Evolutionary conservation across 768 basidiomycete genomes (phyloP).

Genomic region (Mycena metata): DNA sequence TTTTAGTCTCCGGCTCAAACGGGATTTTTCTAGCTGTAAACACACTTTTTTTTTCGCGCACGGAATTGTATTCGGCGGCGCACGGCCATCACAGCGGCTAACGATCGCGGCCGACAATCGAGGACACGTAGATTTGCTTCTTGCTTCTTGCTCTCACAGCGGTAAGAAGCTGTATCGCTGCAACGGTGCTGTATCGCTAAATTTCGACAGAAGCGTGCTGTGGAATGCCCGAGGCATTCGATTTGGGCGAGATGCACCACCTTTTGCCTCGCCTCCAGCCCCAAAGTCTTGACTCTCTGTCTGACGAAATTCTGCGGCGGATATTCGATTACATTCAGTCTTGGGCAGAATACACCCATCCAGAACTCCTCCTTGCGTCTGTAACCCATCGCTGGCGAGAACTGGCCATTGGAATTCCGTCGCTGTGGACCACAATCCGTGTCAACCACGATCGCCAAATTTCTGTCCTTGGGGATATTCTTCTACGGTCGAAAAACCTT

Average conservation of each 20-base stretch:
- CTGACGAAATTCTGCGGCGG: conserved; percentile 25
- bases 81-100: no score
- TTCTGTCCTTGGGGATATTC: conserved; percentile 22
- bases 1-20: no score
- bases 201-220: no score
- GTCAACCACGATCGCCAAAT: conserved; percentile 31
- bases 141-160: no score
- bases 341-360: not conserved
- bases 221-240: no score
- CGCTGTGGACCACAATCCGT: conserved; percentile 26
- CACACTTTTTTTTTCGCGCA: no score
- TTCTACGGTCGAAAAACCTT: conserved; percentile 13
- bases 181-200: no score
- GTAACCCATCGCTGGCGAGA: conserved; percentile 26
- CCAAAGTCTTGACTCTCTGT: conserved; percentile 15
- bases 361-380: conserved; percentile 15
- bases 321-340: conserved; percentile 18
- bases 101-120: no score
- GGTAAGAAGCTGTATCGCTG: no score
- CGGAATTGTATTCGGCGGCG: no score
- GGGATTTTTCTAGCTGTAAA: no score
- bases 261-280: not conserved
- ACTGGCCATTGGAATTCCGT: conserved; percentile 25
- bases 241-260: not conserved
- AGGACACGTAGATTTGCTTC: no score